Percentiles rank a stretch among this genome's conserved stretches.
Evolutionary conservation across 2,329 filamentous ascomycete genomes (phyloP).

Genomic region (Stachybotrys echinatus): DNA sequence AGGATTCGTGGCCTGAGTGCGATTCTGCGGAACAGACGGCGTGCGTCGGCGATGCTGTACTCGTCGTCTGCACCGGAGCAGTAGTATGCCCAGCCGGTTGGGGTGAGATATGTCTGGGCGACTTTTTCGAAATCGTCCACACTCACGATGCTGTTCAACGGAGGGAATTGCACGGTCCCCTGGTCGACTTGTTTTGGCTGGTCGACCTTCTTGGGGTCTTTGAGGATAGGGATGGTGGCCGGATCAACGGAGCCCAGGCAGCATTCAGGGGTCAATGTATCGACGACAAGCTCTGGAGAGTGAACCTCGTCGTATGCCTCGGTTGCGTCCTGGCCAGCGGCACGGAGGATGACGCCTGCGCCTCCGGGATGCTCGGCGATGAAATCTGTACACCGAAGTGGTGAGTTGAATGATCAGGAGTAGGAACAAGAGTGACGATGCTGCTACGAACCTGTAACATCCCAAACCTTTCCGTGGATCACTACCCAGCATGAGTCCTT

Average conservation of each 20-base stretch:
- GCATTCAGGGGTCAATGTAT: constrained; percentile 17
- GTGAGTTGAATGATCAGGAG: too few relatives aligned
- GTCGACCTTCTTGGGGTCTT: not conserved
- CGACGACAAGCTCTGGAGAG: constrained; percentile 18
- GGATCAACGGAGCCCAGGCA: constrained; percentile 19
- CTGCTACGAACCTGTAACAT: constrained; percentile 9
- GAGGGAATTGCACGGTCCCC: constrained; percentile 10
- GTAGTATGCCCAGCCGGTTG: not conserved
- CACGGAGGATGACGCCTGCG: constrained; percentile 22
- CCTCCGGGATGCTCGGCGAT: constrained; percentile 26
- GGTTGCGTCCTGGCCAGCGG: constrained; percentile 27
- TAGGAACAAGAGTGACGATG: too few relatives aligned
- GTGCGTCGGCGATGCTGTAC: not conserved
- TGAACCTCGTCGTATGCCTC: constrained; percentile 27
- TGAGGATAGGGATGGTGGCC: not conserved
- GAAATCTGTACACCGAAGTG: constrained; percentile 25
- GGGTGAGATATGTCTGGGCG: constrained; percentile 20
- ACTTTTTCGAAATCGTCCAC: constrained; percentile 30
- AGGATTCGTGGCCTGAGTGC: not conserved
- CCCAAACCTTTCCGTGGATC: constrained; percentile 12
- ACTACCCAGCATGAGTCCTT: constrained; percentile 13
- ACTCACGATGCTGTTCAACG: constrained; percentile 25
- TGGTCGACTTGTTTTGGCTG: not conserved
- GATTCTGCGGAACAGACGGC: not conserved
- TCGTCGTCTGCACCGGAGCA: not conserved